Percentiles rank a stretch among this genome's conserved stretches.
These are phyloP conservation scores for Linum tenue DNA, from an alignment of 345 rosid genomes.

Conservation along the genomic window DNA sequence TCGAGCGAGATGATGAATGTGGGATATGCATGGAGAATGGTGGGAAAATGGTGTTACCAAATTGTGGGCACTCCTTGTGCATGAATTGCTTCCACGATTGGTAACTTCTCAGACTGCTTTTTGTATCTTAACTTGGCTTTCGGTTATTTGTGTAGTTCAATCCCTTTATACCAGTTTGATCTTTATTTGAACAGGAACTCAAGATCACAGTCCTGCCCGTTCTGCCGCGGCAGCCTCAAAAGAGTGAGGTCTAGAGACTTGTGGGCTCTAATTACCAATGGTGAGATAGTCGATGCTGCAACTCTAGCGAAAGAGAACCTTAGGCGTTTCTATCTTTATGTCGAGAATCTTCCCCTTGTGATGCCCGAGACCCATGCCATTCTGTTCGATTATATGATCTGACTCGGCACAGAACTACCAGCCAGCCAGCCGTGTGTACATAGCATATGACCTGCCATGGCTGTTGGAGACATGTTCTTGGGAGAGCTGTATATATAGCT, in stretches of 20 bases:
- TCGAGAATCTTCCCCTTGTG: conserved; percentile 37
- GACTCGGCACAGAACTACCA: conserved; percentile 11
- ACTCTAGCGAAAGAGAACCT: conserved; percentile 49
- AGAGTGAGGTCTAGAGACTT: conserved; percentile 45
- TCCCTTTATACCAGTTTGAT: background rate
- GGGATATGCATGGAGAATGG: conserved; percentile 66
- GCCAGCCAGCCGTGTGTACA: conserved; percentile 19
- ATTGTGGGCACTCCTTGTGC: conserved; percentile 58
- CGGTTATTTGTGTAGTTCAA: background rate
- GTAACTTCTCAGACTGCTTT: conserved; percentile 20
- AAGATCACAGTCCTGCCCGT: conserved; percentile 64
- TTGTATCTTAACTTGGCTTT: background rate
- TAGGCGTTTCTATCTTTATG: conserved; percentile 40
- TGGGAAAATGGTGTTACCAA: conserved; percentile 43
- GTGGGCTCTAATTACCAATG: conserved; percentile 41
- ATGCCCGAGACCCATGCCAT: conserved; percentile 36
- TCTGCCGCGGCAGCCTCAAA: conserved; percentile 52
- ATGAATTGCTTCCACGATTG: conserved; percentile 56
- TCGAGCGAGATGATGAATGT: conserved; percentile 51
- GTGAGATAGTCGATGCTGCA: conserved; percentile 31
- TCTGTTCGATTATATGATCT: conserved; percentile 55
- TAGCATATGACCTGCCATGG: conserved; percentile 10
- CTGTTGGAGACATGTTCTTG: conserved; percentile 11
- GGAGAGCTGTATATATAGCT: conserved; percentile 20
- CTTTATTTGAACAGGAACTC: conserved; percentile 34